phyloP scores from a whole-genome alignment of 1,284 basidiomycete species.

The Ustilago xerochloae region DNA sequence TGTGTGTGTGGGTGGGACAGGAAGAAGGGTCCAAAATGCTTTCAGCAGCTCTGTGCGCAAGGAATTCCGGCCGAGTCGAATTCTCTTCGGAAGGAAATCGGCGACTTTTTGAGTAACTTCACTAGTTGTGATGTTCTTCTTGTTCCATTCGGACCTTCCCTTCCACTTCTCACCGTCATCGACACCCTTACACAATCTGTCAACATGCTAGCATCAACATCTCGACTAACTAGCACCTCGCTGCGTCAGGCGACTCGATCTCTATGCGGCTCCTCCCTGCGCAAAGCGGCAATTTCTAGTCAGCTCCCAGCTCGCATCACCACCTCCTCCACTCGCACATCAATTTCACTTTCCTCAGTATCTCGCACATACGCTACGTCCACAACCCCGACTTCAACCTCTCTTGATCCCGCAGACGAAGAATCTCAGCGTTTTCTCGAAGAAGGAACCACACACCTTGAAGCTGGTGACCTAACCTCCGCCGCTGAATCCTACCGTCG shows the following conservation, averaged over 20 bases:
- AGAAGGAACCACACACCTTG: constrained; percentile 85
- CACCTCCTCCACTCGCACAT: not conserved
- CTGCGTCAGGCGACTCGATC: constrained; percentile 2
- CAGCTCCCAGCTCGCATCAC: too few species aligned
- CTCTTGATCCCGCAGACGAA: constrained; percentile 83
- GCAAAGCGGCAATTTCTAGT: too few species aligned
- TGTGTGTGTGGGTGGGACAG: not conserved
- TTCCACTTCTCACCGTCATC: not conserved
- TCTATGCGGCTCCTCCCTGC: not conserved
- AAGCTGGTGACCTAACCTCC: constrained; percentile 85
- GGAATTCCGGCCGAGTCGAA: constrained; percentile 20
- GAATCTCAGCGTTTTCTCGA: constrained; percentile 86
- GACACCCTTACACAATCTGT: not conserved
- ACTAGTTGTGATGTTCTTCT: too few species aligned
- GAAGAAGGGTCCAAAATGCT: not conserved
- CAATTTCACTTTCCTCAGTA: not conserved
- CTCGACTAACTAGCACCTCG: constrained; percentile 3
- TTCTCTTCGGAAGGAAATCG: constrained; percentile 16
- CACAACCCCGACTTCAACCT: constrained; percentile 80
- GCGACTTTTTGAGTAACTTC: not conserved
- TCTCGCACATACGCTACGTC: constrained; percentile 77
- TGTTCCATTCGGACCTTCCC: not conserved
- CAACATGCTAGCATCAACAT: constrained; percentile 29
- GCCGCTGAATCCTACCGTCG: constrained; percentile 83
- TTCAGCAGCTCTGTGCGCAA: not conserved